phyloP scores from a whole-genome alignment of 495 filamentous ascomycete genomes.

The Gamarada debralockiae region DNA sequence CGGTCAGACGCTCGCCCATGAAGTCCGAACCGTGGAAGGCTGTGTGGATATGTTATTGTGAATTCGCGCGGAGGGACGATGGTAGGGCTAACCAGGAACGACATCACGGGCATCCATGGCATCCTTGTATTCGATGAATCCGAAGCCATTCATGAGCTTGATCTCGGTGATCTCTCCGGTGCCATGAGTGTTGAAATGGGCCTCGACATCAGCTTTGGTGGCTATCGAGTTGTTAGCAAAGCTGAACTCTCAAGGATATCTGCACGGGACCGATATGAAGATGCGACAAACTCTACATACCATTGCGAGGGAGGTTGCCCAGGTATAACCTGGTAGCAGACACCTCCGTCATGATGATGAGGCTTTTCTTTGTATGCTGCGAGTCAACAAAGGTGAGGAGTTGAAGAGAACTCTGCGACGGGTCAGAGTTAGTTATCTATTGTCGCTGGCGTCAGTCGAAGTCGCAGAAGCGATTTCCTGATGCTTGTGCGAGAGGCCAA shows the following conservation, averaged over 20 bases:
- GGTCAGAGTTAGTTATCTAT: not conserved
- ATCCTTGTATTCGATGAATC: slow-evolving; percentile 99
- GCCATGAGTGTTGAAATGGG: slow-evolving; percentile 92
- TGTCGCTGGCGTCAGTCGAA: not conserved
- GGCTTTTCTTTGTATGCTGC: not conserved
- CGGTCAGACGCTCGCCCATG: slow-evolving; percentile 93
- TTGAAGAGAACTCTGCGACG: not conserved
- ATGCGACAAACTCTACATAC: slow-evolving; percentile 51
- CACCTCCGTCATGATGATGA: slow-evolving; percentile 64
- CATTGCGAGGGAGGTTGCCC: slow-evolving; percentile 94
- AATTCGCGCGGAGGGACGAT: slow-evolving; percentile 11
- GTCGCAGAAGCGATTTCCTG: not conserved
- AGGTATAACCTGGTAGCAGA: slow-evolving; percentile 90
- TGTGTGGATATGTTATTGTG: slow-evolving; percentile 27
- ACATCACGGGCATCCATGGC: slow-evolving; percentile 95
- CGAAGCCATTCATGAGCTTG: slow-evolving; percentile 99
- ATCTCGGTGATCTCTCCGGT: slow-evolving; percentile 97
- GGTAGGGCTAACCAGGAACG: slow-evolving; percentile 72
- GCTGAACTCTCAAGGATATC: not conserved
- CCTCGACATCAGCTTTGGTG: slow-evolving; percentile 93
- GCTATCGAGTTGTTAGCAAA: slow-evolving; percentile 45
- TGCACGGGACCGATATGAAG: not conserved
- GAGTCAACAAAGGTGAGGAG: not conserved
- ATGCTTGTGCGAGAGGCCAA: not conserved
- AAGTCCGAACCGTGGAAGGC: slow-evolving; percentile 81